phyloP scores from a whole-genome alignment of 768 basidiomycete genomes.

The Austroboletus festivus region DNA sequence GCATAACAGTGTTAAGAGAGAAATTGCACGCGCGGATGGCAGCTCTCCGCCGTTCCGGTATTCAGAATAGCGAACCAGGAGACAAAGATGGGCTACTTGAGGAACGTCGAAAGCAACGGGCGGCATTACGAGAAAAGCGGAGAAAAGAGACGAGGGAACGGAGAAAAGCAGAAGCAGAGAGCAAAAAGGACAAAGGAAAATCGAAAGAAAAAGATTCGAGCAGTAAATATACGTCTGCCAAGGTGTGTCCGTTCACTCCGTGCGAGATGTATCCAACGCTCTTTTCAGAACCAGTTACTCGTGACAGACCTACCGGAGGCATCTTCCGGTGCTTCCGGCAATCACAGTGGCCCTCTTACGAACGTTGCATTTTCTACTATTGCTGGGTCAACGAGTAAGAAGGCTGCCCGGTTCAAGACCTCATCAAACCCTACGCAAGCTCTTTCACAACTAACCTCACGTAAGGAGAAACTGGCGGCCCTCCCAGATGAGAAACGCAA shows the following conservation, averaged over 20 bases:
- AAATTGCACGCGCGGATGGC: constrained; percentile 77
- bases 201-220: constrained; percentile 44
- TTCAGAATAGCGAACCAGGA: constrained; percentile 40
- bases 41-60: constrained; percentile 50
- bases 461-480: constrained; percentile 71
- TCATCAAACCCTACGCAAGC: constrained; percentile 84
- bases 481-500: constrained; percentile 84
- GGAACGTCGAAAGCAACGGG: constrained; percentile 72
- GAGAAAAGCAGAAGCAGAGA: constrained; percentile 62
- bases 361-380: constrained; percentile 69
- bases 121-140: constrained; percentile 79
- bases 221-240: constrained; percentile 44
- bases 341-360: constrained; percentile 43
- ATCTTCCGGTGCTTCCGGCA: constrained; percentile 21
- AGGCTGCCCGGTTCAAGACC: constrained; percentile 55
- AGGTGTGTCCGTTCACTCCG: constrained; percentile 40
- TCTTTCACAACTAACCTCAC: constrained; percentile 70
- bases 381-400: constrained; percentile 50
- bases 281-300: constrained; percentile 60
- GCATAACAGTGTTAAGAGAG: constrained; percentile 61
- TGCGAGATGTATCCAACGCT: not conserved
- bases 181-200: constrained; percentile 48
- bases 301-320: constrained; percentile 50
- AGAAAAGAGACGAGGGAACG: constrained; percentile 86
- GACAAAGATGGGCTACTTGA: constrained; percentile 82